phyloP scores from a whole-genome alignment of 116 monocot species.

The Papilionanthe hybrid region DNA sequence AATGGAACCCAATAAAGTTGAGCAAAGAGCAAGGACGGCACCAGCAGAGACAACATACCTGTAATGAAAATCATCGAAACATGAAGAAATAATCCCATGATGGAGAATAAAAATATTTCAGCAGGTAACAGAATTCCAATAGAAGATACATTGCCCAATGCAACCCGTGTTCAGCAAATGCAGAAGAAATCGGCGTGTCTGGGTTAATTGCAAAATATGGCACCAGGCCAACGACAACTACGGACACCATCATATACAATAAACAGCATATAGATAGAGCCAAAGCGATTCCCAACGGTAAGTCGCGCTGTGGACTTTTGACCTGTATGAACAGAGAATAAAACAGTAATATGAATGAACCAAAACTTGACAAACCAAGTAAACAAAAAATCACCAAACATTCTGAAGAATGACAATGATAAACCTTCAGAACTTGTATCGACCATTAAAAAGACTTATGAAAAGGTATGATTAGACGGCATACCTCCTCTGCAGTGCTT shows the following conservation, averaged over 20 bases:
- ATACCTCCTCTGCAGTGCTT: constrained; percentile 98
- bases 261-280: constrained; percentile 78
- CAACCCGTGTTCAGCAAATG: constrained; percentile 81
- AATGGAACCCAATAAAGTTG: constrained; percentile 91
- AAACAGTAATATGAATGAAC: not conserved
- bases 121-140: not conserved
- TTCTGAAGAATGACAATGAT: not conserved
- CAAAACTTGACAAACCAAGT: not conserved
- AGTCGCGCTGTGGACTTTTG: constrained; percentile 86
- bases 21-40: constrained; percentile 90
- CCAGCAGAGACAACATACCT: constrained; percentile 88
- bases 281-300: constrained; percentile 81
- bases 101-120: not conserved
- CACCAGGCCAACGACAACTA: constrained; percentile 85
- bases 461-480: not conserved
- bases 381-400: not conserved
- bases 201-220: constrained; percentile 98
- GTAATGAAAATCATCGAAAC: constrained; percentile 10
- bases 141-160: constrained; percentile 81
- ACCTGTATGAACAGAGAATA: constrained; percentile 45
- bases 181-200: constrained; percentile 97
- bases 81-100: constrained; percentile 6
- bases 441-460: not conserved
- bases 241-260: constrained; percentile 93
- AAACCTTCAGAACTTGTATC: not conserved